These are phyloP conservation scores for Leishmania martiniquensis DNA, from an alignment of 208 protist species.

Conservation along the genomic window DNA sequence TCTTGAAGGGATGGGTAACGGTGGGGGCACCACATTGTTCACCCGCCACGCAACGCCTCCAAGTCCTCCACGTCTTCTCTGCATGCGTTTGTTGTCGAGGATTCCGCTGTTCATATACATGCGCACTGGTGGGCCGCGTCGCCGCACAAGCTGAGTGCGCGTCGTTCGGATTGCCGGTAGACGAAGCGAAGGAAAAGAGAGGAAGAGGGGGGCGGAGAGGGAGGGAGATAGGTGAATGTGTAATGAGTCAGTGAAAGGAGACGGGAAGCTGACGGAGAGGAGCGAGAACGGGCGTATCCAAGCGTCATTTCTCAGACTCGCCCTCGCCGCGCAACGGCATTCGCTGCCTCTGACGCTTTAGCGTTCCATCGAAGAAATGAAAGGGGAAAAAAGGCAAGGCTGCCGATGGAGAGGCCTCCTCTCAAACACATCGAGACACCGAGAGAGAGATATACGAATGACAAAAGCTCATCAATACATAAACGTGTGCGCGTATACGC, in stretches of 20 bases:
- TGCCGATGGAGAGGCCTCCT: not conserved
- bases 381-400: conserved; percentile 14
- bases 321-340: not conserved
- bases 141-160: no score
- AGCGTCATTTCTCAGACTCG: not conserved
- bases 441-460: not conserved
- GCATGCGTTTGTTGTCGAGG: no score
- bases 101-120: no score
- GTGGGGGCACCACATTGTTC: no score
- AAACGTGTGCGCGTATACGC: conserved; percentile 6
- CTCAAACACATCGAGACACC: not conserved
- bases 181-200: not conserved
- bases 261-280: not conserved
- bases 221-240: not conserved
- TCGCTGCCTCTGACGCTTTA: not conserved
- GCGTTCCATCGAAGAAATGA: not conserved
- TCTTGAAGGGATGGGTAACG: no score
- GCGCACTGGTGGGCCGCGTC: no score
- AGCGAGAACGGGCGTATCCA: no score
- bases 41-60: no score
- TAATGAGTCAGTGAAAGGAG: no score
- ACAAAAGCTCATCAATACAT: conserved; percentile 3
- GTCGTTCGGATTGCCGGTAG: no score
- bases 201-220: not conserved
- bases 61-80: no score